These are phyloP conservation scores for Zoysia matrella DNA, from an alignment of 202 grass and related monocot genomes.

Conservation along the genomic window DNA sequence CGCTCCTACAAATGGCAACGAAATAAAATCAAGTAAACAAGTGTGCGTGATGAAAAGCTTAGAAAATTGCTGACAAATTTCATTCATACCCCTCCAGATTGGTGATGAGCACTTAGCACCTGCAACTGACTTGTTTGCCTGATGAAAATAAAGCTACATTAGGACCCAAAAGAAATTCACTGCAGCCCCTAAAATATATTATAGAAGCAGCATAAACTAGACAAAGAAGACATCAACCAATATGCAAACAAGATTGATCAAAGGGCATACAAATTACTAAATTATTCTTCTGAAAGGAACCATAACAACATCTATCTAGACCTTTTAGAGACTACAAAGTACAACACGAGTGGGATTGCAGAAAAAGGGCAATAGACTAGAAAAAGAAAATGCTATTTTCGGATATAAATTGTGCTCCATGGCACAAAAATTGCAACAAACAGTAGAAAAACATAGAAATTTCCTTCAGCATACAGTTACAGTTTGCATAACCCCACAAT, in stretches of 20 bases:
- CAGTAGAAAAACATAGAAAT: no score
- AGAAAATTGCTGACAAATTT: slow-evolving; percentile 5
- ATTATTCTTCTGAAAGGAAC: background rate
- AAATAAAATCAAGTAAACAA: slow-evolving; percentile 22
- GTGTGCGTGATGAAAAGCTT: background rate
- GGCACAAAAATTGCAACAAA: no score
- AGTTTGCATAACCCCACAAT: slow-evolving; percentile 16
- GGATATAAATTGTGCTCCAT: background rate
- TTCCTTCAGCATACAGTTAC: background rate
- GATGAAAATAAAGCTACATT: slow-evolving; percentile 44
- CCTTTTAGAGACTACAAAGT: slow-evolving; percentile 6
- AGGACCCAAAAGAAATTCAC: slow-evolving; percentile 19
- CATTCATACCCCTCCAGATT: slow-evolving; percentile 92
- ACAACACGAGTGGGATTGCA: background rate
- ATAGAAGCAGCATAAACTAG: slow-evolving; percentile 3
- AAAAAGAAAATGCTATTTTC: slow-evolving; percentile 23
- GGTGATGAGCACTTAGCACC: slow-evolving; percentile 92
- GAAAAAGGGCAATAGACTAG: background rate
- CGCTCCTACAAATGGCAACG: slow-evolving; percentile 68
- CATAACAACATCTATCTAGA: background rate
- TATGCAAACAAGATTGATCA: background rate
- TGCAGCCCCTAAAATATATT: background rate
- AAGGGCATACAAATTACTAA: background rate
- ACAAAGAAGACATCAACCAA: background rate
- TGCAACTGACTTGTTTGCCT: slow-evolving; percentile 95